These are phyloP conservation scores for Ascocoryne sarcoides DNA, from an alignment of 2,329 filamentous ascomycete species.

Conservation along the genomic window DNA sequence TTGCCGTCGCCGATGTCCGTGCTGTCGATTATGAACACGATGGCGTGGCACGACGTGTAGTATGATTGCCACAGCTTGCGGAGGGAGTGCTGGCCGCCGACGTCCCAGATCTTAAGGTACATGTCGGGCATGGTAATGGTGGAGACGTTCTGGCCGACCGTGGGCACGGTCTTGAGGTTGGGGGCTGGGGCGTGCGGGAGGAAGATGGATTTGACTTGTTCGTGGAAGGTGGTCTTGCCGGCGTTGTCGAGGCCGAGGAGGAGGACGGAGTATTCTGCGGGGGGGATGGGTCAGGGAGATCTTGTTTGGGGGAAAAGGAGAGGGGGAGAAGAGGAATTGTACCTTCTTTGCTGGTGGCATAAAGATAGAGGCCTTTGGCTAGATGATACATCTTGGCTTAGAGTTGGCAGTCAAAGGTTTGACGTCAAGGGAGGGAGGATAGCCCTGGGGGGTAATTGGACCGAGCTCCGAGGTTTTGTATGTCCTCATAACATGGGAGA, in stretches of 20 bases:
- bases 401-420: too few species aligned
- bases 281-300: conserved; percentile 6
- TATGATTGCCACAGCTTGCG: conserved; percentile 93
- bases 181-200: conserved; percentile 51
- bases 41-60: conserved; percentile 87
- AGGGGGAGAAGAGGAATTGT: conserved; percentile 6
- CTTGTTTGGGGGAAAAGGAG: background rate
- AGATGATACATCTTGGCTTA: conserved; percentile 91
- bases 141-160: conserved; percentile 93
- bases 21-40: conserved; percentile 95
- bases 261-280: conserved; percentile 89
- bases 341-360: conserved; percentile 97
- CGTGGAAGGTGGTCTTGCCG: conserved; percentile 95
- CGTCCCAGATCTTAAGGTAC: conserved; percentile 98
- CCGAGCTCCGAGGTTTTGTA: background rate
- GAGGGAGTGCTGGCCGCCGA: conserved; percentile 84
- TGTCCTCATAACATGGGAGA: background rate
- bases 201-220: conserved; percentile 89
- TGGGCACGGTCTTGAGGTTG: conserved; percentile 82
- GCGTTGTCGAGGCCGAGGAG: conserved; percentile 96
- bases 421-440: background rate
- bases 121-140: conserved; percentile 86
- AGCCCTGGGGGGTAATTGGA: background rate
- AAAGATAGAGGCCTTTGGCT: conserved; percentile 86
- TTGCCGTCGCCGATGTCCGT: conserved; percentile 79